Evolutionary conservation across 1,284 basidiomycete genomes (phyloP).

Genomic region (Chiua sp.): DNA sequence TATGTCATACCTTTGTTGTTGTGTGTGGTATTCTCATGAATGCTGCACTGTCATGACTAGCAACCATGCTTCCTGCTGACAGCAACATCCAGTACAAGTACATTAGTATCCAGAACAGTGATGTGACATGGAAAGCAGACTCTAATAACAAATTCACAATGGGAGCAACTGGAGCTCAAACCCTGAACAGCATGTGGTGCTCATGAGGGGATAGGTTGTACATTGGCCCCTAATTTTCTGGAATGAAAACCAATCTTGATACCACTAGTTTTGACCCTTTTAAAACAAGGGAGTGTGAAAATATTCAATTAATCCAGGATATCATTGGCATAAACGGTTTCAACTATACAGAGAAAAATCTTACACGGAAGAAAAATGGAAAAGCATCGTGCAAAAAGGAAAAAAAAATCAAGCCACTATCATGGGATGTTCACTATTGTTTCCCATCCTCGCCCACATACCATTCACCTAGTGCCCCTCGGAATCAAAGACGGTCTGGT

Average conservation of each 20-base stretch:
- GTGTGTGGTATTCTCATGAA: background rate
- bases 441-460: background rate
- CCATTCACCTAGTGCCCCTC: slow-evolving; percentile 43
- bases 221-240: no score
- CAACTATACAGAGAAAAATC: background rate
- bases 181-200: slow-evolving; percentile 41
- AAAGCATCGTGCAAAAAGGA: slow-evolving; percentile 8
- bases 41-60: slow-evolving; percentile 36
- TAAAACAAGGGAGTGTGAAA: background rate
- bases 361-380: background rate
- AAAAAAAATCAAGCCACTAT: background rate
- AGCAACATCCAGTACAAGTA: slow-evolving; percentile 71
- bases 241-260: no score
- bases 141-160: slow-evolving; percentile 54
- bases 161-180: slow-evolving; percentile 31
- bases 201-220: no score
- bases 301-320: slow-evolving; percentile 14
- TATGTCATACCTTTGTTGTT: slow-evolving; percentile 41
- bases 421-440: background rate
- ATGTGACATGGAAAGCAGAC: slow-evolving; percentile 65
- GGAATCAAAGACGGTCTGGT: slow-evolving; percentile 74
- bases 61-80: slow-evolving; percentile 63
- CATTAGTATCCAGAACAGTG: slow-evolving; percentile 64
- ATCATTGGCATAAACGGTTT: slow-evolving; percentile 9
- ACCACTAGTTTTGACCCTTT: no score